Percentiles rank a stretch among this genome's conserved stretches.
Evolutionary conservation across 2,329 filamentous ascomycete genomes (phyloP).

Genomic region (Periconia sp.): DNA sequence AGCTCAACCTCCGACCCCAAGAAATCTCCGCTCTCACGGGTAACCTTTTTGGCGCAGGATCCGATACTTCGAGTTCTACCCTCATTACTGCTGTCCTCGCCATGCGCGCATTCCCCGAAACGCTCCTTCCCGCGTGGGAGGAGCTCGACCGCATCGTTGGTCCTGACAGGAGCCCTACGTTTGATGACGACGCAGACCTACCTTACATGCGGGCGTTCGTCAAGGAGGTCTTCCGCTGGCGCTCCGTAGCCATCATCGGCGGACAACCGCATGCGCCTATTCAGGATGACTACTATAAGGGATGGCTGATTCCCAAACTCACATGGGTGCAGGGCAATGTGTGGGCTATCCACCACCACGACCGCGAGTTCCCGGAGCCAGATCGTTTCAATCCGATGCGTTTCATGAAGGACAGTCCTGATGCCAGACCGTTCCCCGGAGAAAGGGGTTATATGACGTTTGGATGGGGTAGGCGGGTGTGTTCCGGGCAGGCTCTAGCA

Average conservation of each 20-base stretch:
- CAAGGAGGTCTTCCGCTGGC: slow-evolving; percentile 40
- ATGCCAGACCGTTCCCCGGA: slow-evolving; percentile 33
- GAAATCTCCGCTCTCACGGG: slow-evolving; percentile 37
- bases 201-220: slow-evolving; percentile 44
- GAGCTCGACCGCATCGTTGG: slow-evolving; percentile 38
- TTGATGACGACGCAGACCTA: slow-evolving; percentile 33
- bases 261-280: slow-evolving; percentile 40
- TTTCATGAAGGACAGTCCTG: slow-evolving; percentile 31
- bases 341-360: slow-evolving; percentile 47
- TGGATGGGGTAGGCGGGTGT: slow-evolving; percentile 59
- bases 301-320: slow-evolving; percentile 42
- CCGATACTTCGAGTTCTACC: slow-evolving; percentile 38
- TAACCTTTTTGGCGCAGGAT: slow-evolving; percentile 37
- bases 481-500: slow-evolving; percentile 61
- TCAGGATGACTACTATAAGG: slow-evolving; percentile 41
- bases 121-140: slow-evolving; percentile 31
- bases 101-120: slow-evolving; percentile 38
- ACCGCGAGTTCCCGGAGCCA: slow-evolving; percentile 40
- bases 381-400: slow-evolving; percentile 40
- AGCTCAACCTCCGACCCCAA: slow-evolving; percentile 28
- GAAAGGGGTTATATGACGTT: slow-evolving; percentile 59
- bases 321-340: slow-evolving; percentile 45
- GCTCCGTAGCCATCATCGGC: slow-evolving; percentile 37
- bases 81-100: slow-evolving; percentile 38
- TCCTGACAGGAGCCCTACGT: slow-evolving; percentile 32